Base-by-base conservation (phyloP, 2,329 filamentous ascomycete species). In the Didymella arachidicola region DNA sequence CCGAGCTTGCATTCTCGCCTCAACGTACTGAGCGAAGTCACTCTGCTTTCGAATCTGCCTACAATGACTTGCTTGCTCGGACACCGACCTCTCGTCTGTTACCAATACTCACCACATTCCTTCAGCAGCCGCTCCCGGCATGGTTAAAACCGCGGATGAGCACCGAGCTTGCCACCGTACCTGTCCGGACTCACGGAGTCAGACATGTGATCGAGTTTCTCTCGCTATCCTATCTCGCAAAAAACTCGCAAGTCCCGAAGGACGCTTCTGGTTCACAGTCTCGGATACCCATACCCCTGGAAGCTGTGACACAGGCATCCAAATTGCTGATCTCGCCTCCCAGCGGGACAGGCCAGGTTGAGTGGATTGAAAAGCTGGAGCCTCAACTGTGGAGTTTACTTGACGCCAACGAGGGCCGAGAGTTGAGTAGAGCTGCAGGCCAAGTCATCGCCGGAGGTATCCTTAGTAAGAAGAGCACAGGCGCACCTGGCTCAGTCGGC, bases 171-270 rank as follows among this genome's bases (percentile, higher is more conserved):
- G 86, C 87, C 1, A 71, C 81, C 12, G 69, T 91, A 10, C 89
- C 89, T 1, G 79, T 90, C 26, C 81, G 88, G 4, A 77, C 79
- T 2, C 82, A 86, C 60, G 89, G 89, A 18, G 87, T 92, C 14
- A 83, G 89, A 32, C 83, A 86, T 26, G 89, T 87, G 0, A 80
- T 91, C 60, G 89, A 91, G 69, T 91, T 91, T 68, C 81, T 92
- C 34, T 89, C 90, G 57, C 83, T 88, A 1, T 86, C 90, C 7
- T 88, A 90, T 60, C 85, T 88, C 0, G 71, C 71, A 6, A 70
- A 76, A 43, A 74, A 76, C 82, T 84, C 60, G 81, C 79, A 63
- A 76, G 77, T 56, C 74, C 76, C 64, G 52, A 53, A 69, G 30
- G 64, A 72, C 7, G 60, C 67, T 42, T 64, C 66, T 6, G 66